Conservation (phyloP, 768 basidiomycete species). For the Termitomyces sp. region DNA sequence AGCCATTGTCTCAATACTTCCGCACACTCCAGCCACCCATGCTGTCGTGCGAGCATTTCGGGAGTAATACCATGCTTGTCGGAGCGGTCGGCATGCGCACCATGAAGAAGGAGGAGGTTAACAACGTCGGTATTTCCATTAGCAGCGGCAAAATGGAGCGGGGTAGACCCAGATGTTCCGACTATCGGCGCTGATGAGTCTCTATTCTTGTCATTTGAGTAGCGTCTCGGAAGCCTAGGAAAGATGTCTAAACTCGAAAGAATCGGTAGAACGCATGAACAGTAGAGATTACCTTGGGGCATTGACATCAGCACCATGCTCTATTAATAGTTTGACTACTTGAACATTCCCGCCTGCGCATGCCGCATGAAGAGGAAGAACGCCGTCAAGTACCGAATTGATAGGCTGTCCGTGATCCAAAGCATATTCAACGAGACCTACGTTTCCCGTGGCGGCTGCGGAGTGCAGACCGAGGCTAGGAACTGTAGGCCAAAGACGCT, state of each 20-base stretch:
- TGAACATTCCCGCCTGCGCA: slow-evolving; percentile 85
- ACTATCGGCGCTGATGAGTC: slow-evolving; percentile 66
- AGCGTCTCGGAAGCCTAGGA: slow-evolving; percentile 63
- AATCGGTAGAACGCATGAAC: slow-evolving; percentile 1
- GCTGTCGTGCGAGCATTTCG: slow-evolving; percentile 73
- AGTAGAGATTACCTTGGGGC: slow-evolving; percentile 64
- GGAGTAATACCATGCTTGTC: slow-evolving; percentile 94
- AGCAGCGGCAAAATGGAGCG: slow-evolving; percentile 95
- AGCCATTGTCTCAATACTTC: slow-evolving; percentile 65
- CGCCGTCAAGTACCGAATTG: slow-evolving; percentile 93
- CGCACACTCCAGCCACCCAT: slow-evolving; percentile 77
- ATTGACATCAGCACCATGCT: slow-evolving; percentile 96
- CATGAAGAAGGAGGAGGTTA: slow-evolving; percentile 73
- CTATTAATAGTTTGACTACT: slow-evolving; percentile 85
- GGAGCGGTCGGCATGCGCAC: slow-evolving; percentile 72
- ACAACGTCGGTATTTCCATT: slow-evolving; percentile 84
- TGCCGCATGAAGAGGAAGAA: slow-evolving; percentile 95
- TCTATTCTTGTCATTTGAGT: slow-evolving; percentile 63
- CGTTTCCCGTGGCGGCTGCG: slow-evolving; percentile 78
- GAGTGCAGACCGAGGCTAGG: slow-evolving; percentile 73
- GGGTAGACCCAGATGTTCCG: slow-evolving; percentile 84
- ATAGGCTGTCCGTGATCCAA: slow-evolving; percentile 92
- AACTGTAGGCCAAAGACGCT: slow-evolving; percentile 34
- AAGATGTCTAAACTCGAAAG: slow-evolving; percentile 1
- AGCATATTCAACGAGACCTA: slow-evolving; percentile 91